Evolutionary conservation across 108 stramenopile genomes (phyloP), one percentile per base, ranked within the genome.

Genomic region (Aurantiochytrium sp.): DNA sequence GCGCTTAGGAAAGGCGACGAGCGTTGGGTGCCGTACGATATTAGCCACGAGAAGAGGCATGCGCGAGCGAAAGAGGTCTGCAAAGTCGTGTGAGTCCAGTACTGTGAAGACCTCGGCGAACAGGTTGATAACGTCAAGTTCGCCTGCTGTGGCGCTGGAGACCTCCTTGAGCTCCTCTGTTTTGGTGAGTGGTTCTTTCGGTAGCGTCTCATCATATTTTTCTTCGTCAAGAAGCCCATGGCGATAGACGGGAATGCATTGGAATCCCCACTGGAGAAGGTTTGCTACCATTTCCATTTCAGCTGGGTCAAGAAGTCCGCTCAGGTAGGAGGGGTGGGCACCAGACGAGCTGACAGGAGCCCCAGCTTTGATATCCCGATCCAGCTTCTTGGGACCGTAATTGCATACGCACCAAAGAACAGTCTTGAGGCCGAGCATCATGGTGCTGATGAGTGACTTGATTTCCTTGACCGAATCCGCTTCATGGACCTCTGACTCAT

Each of bases 371-470:
- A 87, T 71, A 53, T 90, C 90, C 18, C 91, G 90, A 4, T 25
- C 43, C 5, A 35, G 35, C 73, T 59, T 25, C 88, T 90, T 87
- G 58, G 76, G 47, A 53, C 44, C 73, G 88, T 96, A 97, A 72
- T 95, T 97, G 90, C 93, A 93, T 83, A 98, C 95, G 91, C 96
- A 99, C 94, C 95, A 98, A 44, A 98, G 94, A 25, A 98, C 91
- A 14, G 96, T 98, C 91, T 98, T 98, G 89, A 96, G 93, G 42
- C 98, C 97, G 44, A 93, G 93, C 88, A 98, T 93, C 90, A 99
- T 97, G 1, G 96, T 94, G 59, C 95, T 94, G 19, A 98, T 88
- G 83, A 98, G 94, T 2, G 89, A 90, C 91, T 97, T 95, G 23
- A 94, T 72, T 60, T 96, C 95, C 55, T 92, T 47, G 49, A 72